Base-by-base conservation (phyloP, 495 filamentous ascomycete species). In the Penicillium goetzii region DNA sequence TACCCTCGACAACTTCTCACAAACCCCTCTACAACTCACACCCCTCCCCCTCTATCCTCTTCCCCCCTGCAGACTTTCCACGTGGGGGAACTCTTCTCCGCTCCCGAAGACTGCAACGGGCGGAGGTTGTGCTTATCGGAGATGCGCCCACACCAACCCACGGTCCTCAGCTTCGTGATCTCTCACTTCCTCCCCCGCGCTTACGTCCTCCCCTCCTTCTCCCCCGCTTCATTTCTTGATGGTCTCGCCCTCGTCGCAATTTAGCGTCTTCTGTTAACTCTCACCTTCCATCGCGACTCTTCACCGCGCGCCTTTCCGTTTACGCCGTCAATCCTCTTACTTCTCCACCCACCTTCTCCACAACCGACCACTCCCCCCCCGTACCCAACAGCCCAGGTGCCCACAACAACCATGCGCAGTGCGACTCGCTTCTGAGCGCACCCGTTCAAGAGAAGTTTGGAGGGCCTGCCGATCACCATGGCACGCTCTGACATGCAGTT, bases 401-500 rank as follows among this genome's bases (percentile, higher is more conserved):
- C 26, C 25, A 19, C 61, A 25, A 51, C 58, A 45, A 70, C 54
- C 66, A 73, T 73, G 71, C 60, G 60, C 61, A 40, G 58, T 56
- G 58, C 58, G 36, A 58, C 51, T 55, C 34, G 41, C 51, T 62
- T 40, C 38, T 73, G 49, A 71, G 30, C 23, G 2, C 25, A 11
- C 28, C 34, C 41, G 21, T 57, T 66, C 40, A 26, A 25, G n/a
- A 54, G 33, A 59, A 62, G 30, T 59, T 57, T 64, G 51, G 49
- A 59, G 47, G 60, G 30, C 14, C 55, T 64, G 50, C 53, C 21
- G 50, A 58, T 52, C 33, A 28, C 28, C 58, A 75, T 74, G 69
- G 71, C 69, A 58, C 67, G 67, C 55, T 65, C 60, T 23, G 68
- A 75, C 57, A 51, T 60, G 45, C 60, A 62, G 21, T 45, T 56